phyloP scores from a whole-genome alignment of 2,329 filamentous ascomycete genomes.

The Aspergillus vadensis region DNA sequence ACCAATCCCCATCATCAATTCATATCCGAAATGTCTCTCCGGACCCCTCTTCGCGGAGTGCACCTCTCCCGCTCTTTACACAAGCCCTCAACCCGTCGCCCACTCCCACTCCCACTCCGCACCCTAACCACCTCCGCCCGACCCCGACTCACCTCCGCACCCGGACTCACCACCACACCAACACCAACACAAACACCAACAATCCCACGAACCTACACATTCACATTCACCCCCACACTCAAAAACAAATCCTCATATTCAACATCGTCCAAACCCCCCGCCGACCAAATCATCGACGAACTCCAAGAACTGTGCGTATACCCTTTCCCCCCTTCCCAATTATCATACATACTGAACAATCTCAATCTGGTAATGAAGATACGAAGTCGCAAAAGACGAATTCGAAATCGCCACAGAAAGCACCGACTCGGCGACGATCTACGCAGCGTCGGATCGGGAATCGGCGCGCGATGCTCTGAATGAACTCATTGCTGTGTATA shows the following conservation, averaged over 20 bases:
- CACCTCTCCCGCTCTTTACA: background rate
- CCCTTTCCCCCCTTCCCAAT: background rate
- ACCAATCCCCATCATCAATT: background rate
- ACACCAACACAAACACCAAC: background rate
- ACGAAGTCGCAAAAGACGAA: constrained; percentile 50
- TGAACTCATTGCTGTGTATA: constrained; percentile 39
- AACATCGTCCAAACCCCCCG: constrained; percentile 28
- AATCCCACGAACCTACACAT: background rate
- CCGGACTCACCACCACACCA: background rate
- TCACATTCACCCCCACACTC: background rate
- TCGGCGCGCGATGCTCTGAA: constrained; percentile 50
- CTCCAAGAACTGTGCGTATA: constrained; percentile 39
- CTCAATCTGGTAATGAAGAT: constrained; percentile 30
- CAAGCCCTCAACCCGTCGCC: background rate
- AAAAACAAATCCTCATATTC: background rate
- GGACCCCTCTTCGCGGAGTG: background rate
- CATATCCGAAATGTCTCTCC: background rate
- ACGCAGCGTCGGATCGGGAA: constrained; percentile 49
- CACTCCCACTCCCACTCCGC: background rate
- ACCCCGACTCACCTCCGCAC: background rate
- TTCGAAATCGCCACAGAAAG: constrained; percentile 54
- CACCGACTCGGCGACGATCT: constrained; percentile 48
- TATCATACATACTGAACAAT: too few species aligned
- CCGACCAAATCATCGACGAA: constrained; percentile 40
- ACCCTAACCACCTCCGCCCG: background rate